Conservation (phyloP, 441 rosid species). For the Iberis amara region DNA sequence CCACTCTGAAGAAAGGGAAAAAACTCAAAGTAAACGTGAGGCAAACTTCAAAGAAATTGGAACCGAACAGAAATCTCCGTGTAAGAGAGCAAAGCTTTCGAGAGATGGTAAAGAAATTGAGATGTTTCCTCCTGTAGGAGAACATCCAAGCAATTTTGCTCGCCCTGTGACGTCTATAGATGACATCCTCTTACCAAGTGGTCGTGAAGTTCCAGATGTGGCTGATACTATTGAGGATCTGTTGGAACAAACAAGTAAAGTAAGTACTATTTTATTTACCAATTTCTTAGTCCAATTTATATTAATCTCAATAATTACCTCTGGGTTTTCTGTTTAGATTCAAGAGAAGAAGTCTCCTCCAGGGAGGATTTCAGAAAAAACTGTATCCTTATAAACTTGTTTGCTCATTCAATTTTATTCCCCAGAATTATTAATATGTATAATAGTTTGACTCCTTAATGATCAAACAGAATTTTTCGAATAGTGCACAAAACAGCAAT, state of each 20-base stretch:
- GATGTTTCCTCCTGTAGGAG: constrained; percentile 39
- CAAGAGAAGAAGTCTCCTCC: constrained; percentile 60
- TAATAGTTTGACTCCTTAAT: constrained; percentile 51
- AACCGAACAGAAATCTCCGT: constrained; percentile 27
- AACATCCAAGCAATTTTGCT: constrained; percentile 32
- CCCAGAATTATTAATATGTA: constrained; percentile 11
- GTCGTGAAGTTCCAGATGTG: constrained; percentile 71
- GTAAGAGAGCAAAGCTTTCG: constrained; percentile 52
- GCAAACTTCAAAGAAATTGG: constrained; percentile 35
- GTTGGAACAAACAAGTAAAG: constrained; percentile 90
- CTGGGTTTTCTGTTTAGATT: constrained; percentile 46
- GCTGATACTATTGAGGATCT: constrained; percentile 94
- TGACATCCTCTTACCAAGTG: constrained; percentile 37
- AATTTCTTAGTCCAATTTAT: constrained; percentile 5
- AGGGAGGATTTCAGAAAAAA: constrained; percentile 48
- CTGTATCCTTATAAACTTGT: constrained; percentile 52
- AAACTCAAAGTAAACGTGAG: constrained; percentile 28
- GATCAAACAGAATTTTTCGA: constrained; percentile 45
- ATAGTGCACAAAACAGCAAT: constrained; percentile 44
- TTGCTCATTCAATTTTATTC: constrained; percentile 14
- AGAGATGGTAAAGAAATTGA: constrained; percentile 36
- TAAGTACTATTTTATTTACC: constrained; percentile 26
- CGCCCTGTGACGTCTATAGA: constrained; percentile 32
- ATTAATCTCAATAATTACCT: constrained; percentile 27
- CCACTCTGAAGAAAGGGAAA: constrained; percentile 44